phyloP scores from a whole-genome alignment of 768 basidiomycete species.

The Dacryopinax primogenitus region DNA sequence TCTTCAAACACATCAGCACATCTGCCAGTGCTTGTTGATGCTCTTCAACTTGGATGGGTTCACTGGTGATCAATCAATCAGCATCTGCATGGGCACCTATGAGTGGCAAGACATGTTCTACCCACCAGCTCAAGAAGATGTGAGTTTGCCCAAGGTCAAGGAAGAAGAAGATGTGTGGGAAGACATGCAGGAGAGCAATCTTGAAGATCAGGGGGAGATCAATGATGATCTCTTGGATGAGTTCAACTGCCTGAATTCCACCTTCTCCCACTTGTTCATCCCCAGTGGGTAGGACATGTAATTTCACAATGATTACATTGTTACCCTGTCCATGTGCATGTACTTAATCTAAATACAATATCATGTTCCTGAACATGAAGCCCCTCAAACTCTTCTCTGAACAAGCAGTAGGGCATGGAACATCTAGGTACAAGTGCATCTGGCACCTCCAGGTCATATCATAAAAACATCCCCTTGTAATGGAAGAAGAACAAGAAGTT shows the following conservation, averaged over 20 bases:
- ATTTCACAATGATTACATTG: background rate
- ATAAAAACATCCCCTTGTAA: too few species aligned
- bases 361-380: too few species aligned
- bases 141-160: background rate
- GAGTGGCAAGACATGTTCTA: too few species aligned
- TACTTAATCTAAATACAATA: too few species aligned
- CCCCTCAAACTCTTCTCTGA: too few species aligned
- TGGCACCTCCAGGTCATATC: too few species aligned
- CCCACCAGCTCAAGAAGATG: background rate
- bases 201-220: background rate
- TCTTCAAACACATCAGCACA: background rate
- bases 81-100: background rate
- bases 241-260: background rate
- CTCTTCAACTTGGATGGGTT: background rate
- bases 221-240: background rate
- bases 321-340: background rate
- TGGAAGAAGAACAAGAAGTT: too few species aligned
- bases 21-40: background rate
- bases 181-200: background rate
- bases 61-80: background rate
- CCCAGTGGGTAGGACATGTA: background rate
- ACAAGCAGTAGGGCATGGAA: too few species aligned
- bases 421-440: too few species aligned
- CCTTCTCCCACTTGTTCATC: background rate
- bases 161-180: background rate